Percentiles rank a stretch among this genome's conserved stretches.
Evolutionary conservation across 768 basidiomycete species (phyloP).

Genomic region (Inosperma sp.): DNA sequence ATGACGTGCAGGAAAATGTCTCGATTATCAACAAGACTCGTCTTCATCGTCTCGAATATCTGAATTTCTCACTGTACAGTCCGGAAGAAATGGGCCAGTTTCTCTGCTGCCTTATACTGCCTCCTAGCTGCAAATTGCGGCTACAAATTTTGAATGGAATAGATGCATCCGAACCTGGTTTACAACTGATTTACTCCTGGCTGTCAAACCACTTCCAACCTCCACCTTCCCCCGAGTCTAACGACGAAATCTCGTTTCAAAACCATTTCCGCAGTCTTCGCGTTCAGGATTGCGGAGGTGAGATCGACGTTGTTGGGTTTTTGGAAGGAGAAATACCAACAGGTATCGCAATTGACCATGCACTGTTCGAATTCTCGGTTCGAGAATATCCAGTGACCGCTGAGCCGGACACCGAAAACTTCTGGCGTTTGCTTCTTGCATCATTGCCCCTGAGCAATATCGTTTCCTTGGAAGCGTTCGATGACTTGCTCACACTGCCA

Average conservation of each 20-base stretch:
- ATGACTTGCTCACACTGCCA: not conserved
- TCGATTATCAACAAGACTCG: not conserved
- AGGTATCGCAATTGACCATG: too few relatives aligned
- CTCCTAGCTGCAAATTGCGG: not conserved
- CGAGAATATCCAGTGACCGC: not conserved
- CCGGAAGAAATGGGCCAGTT: not conserved
- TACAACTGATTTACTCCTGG: not conserved
- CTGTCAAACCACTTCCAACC: conserved; percentile 1
- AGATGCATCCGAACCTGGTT: not conserved
- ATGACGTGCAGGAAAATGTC: not conserved
- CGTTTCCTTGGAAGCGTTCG: conserved; percentile 1
- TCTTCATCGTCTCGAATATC: not conserved
- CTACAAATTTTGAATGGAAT: not conserved
- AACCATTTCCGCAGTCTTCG: not conserved
- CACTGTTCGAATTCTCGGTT: not conserved
- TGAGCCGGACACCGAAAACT: not conserved
- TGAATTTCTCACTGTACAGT: not conserved
- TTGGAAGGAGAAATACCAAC: not conserved
- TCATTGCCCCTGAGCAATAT: not conserved
- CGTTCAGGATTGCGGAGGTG: not conserved
- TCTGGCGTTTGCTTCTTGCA: not conserved
- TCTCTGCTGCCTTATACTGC: not conserved
- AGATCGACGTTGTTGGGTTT: not conserved
- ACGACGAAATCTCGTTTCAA: not conserved
- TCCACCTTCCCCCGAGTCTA: not conserved